Conservation (phyloP, 164 flowering plant species). For the Malania oleifera region DNA sequence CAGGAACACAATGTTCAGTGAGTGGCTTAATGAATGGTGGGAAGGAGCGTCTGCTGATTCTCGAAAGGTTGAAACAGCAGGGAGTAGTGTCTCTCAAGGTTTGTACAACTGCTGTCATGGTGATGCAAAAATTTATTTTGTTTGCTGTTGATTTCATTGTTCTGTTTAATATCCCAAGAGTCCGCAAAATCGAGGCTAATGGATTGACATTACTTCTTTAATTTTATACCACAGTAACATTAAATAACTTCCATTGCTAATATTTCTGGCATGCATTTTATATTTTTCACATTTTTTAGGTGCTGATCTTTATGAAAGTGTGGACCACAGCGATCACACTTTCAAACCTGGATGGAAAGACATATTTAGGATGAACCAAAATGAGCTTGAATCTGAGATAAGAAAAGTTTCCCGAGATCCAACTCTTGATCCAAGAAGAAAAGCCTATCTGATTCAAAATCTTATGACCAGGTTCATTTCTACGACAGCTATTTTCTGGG, state of each 20-base stretch:
- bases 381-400: conserved; percentile 90
- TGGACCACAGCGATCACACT: conserved; percentile 56
- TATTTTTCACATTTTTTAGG: conserved; percentile 26
- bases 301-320: conserved; percentile 40
- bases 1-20: conserved; percentile 92
- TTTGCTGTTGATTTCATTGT: neutral
- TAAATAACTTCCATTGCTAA: neutral
- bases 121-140: neutral
- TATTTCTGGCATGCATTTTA: conserved; percentile 5
- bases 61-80: conserved; percentile 29
- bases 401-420: conserved; percentile 78
- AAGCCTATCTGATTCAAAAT: conserved; percentile 82
- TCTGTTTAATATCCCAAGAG: neutral
- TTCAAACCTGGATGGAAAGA: conserved; percentile 99
- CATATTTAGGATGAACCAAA: conserved; percentile 89
- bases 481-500: neutral
- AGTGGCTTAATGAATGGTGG: conserved; percentile 99
- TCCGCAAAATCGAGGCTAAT: conserved; percentile 3
- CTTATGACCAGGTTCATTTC: conserved; percentile 82
- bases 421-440: conserved; percentile 88
- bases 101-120: conserved; percentile 5
- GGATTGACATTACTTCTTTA: neutral
- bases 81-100: conserved; percentile 53
- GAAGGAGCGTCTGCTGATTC: conserved; percentile 45
- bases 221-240: neutral